phyloP scores from a whole-genome alignment of 192 early-diverging fungal genomes.

The Phlyctochytrium bullatum region DNA sequence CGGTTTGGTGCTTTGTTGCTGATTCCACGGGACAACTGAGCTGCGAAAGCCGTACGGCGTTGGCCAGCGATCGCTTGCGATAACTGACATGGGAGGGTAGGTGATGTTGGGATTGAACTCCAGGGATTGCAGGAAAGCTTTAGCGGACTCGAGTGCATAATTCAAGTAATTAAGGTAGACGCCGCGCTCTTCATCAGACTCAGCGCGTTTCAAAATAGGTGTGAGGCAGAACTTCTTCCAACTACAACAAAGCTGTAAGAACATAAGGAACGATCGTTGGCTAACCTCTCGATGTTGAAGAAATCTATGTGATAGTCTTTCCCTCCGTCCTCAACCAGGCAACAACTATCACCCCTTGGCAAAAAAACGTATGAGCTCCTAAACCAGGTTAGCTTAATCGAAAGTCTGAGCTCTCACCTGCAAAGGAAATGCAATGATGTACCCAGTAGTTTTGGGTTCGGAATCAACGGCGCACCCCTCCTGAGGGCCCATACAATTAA shows the following conservation, averaged over 20 bases:
- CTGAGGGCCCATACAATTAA: constrained; percentile 29
- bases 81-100: constrained; percentile 24
- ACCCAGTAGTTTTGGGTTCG: constrained; percentile 22
- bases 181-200: background rate
- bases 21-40: background rate
- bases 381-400: background rate
- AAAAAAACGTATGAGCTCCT: constrained; percentile 24
- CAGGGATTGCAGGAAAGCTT: constrained; percentile 25
- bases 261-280: background rate
- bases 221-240: constrained; percentile 22
- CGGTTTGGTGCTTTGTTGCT: background rate
- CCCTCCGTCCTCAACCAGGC: constrained; percentile 27
- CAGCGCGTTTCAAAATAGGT: background rate
- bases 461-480: constrained; percentile 25
- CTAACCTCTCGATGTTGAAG: constrained; percentile 26
- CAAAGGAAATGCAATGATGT: constrained; percentile 24
- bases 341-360: constrained; percentile 17
- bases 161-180: constrained; percentile 13
- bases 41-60: constrained; percentile 26
- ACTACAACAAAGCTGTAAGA: constrained; percentile 1
- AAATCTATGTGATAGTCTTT: constrained; percentile 29
- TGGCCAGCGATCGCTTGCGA: constrained; percentile 17
- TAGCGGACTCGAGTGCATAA: constrained; percentile 15
- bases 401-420: background rate
- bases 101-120: constrained; percentile 8